Conservation (phyloP, 495 filamentous ascomycete species). For the Aspergillus sparsus region DNA sequence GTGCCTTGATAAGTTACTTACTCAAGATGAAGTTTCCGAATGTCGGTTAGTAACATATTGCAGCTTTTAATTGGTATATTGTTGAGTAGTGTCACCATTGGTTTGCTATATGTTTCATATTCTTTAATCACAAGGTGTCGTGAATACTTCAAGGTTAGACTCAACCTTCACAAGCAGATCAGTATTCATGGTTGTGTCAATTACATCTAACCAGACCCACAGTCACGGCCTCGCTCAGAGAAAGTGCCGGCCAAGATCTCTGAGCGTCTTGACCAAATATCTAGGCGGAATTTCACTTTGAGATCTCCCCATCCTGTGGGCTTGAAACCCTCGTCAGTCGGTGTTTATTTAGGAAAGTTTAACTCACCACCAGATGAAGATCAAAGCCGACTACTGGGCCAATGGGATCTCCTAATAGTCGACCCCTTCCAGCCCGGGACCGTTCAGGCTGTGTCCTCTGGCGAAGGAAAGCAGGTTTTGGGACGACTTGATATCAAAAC, state of each 20-base stretch:
- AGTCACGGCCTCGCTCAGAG: conserved; percentile 33
- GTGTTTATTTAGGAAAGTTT: conserved; percentile 51
- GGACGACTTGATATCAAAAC: conserved; percentile 45
- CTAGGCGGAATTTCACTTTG: conserved; percentile 29
- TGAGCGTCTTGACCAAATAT: conserved; percentile 31
- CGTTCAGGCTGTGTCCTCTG: conserved; percentile 34
- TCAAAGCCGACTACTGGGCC: conserved; percentile 37
- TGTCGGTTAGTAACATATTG: not conserved
- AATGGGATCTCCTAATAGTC: conserved; percentile 52
- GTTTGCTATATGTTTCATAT: conserved; percentile 37
- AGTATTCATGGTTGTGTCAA: not conserved
- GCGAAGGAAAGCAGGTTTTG: conserved; percentile 33
- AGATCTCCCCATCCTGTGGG: conserved; percentile 13
- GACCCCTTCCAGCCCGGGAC: conserved; percentile 48
- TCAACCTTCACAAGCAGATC: not conserved
- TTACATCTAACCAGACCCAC: conserved; percentile 9
- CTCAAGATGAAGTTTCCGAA: not conserved
- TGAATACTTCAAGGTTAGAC: conserved; percentile 39
- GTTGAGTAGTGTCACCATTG: conserved; percentile 35
- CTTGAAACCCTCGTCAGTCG: conserved; percentile 47
- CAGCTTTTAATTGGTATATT: conserved; percentile 45
- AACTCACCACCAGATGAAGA: conserved; percentile 32
- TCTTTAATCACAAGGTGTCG: conserved; percentile 23
- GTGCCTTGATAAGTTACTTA: conserved; percentile 15
- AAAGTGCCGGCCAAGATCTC: conserved; percentile 33